phyloP scores from a whole-genome alignment of 2,329 filamentous ascomycete genomes.

The Penicillium sp. region DNA sequence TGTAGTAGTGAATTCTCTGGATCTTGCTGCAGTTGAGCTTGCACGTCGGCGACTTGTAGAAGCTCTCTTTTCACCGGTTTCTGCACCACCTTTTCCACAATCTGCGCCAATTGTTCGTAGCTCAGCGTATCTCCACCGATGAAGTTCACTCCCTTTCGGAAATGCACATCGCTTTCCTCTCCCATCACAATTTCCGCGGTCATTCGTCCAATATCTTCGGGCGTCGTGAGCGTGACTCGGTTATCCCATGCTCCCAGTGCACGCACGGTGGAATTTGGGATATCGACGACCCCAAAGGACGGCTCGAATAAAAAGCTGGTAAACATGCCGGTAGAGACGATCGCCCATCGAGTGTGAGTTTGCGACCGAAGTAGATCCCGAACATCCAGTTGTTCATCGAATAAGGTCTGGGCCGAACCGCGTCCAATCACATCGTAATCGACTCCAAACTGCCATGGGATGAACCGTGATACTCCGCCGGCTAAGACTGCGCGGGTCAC shows the following conservation, averaged over 20 bases:
- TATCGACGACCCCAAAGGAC: conserved; percentile 58
- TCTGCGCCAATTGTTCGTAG: conserved; percentile 51
- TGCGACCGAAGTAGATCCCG: conserved; percentile 49
- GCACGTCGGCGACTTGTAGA: conserved; percentile 46
- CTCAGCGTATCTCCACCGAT: conserved; percentile 58
- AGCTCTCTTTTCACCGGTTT: conserved; percentile 45
- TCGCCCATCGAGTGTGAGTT: conserved; percentile 51
- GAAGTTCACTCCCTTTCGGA: conserved; percentile 48
- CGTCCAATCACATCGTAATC: conserved; percentile 62
- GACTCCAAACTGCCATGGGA: conserved; percentile 70
- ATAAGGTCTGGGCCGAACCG: conserved; percentile 55
- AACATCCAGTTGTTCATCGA: conserved; percentile 62
- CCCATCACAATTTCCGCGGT: conserved; percentile 50
- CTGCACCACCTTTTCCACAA: conserved; percentile 45
- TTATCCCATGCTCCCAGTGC: conserved; percentile 59
- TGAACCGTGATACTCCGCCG: conserved; percentile 49
- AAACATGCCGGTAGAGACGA: conserved; percentile 65
- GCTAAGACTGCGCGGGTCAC: conserved; percentile 51
- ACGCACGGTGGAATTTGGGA: conserved; percentile 39
- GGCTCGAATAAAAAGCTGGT: conserved; percentile 62
- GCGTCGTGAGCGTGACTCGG: conserved; percentile 56
- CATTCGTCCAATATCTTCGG: conserved; percentile 58
- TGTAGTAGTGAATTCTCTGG: conserved; percentile 50
- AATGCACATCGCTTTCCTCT: conserved; percentile 21
- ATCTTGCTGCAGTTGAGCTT: conserved; percentile 43